phyloP scores from a whole-genome alignment of 805 yeast species.

The Wickerhamiella allomyrinae region DNA sequence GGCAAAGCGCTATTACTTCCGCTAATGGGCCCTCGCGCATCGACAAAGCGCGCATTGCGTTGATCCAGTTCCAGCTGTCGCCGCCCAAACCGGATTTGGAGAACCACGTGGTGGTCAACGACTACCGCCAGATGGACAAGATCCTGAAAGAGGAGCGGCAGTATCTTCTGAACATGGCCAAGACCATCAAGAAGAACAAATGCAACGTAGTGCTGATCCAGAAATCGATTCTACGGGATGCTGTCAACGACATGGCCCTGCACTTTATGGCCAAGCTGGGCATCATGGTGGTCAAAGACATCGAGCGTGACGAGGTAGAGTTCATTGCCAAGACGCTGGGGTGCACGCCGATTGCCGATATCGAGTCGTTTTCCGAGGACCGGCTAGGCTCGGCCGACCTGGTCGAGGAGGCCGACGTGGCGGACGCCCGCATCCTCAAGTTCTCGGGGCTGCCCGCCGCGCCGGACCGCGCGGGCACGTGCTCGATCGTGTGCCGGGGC shows the following conservation, averaged over 20 bases:
- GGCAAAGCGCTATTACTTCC: constrained; percentile 74
- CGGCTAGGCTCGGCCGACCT: constrained; percentile 84
- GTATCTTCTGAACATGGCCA: constrained; percentile 83
- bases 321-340: constrained; percentile 75
- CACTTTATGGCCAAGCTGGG: constrained; percentile 89
- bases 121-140: constrained; percentile 98
- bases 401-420: constrained; percentile 78
- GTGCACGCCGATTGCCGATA: constrained; percentile 91
- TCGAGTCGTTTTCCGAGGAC: constrained; percentile 85
- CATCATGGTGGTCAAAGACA: constrained; percentile 87
- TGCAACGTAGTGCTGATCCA: constrained; percentile 86
- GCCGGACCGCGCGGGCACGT: constrained; percentile 30
- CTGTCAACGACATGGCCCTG: constrained; percentile 84
- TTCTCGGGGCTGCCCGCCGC: constrained; percentile 62
- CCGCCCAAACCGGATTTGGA: constrained; percentile 98
- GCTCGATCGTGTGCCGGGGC: constrained; percentile 82
- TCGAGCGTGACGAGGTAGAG: constrained; percentile 92
- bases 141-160: constrained; percentile 96
- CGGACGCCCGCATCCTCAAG: constrained; percentile 80
- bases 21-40: constrained; percentile 94
- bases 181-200: constrained; percentile 90
- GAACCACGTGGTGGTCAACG: constrained; percentile 92
- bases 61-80: constrained; percentile 84
- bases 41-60: constrained; percentile 85
- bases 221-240: constrained; percentile 87